These are phyloP conservation scores for Phaseolus lunatus DNA, from an alignment of 306 rosid species.

Conservation along the genomic window DNA sequence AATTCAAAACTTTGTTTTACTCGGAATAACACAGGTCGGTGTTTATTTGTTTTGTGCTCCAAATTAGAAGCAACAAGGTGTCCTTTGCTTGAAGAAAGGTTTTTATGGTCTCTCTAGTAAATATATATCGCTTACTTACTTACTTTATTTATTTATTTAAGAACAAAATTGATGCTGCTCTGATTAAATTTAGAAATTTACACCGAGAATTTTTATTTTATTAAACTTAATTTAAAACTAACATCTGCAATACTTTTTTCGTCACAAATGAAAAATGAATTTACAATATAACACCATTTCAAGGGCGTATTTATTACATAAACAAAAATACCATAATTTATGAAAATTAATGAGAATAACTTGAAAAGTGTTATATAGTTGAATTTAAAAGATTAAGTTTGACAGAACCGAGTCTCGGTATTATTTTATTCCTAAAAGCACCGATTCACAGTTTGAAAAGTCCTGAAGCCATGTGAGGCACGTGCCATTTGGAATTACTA, in stretches of 20 bases:
- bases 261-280: no score
- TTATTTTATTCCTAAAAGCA: conserved; percentile 1
- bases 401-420: neutral
- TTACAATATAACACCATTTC: no score
- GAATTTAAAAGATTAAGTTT: neutral
- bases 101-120: neutral
- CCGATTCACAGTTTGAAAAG: neutral
- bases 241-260: no score
- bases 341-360: neutral
- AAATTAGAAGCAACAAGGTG: neutral
- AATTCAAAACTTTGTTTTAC: no score
- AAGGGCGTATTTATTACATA: no score
- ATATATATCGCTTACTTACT: no score
- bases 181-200: no score
- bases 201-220: no score
- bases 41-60: neutral
- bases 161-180: no score
- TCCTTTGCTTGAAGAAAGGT: neutral
- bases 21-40: neutral
- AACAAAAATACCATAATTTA: no score
- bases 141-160: no score
- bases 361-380: neutral
- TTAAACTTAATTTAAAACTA: no score
- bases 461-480: conserved; percentile 51
- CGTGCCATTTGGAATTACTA: conserved; percentile 39